Percentiles rank a stretch among this genome's conserved stretches.
These are phyloP conservation scores for Neofusicoccum umdonicola DNA, from an alignment of 2,329 filamentous ascomycete genomes.

Conservation along the genomic window DNA sequence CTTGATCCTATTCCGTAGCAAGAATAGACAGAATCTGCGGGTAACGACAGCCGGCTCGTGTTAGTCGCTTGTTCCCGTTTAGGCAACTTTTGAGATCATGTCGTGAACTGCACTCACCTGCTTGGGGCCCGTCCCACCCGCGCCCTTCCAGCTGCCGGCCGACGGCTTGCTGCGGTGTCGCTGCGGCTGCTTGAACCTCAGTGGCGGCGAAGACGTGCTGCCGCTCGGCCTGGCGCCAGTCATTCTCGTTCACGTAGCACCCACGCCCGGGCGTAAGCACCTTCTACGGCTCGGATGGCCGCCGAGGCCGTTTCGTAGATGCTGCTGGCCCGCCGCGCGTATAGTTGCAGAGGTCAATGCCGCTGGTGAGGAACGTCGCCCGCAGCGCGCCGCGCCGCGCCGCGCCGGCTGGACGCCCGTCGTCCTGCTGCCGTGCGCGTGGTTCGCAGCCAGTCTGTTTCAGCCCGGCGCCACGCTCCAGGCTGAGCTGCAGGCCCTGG, in stretches of 20 bases:
- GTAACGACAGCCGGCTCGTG: background rate
- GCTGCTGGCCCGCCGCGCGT: slow-evolving; percentile 19
- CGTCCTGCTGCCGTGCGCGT: slow-evolving; percentile 26
- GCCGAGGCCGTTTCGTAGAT: slow-evolving; percentile 32
- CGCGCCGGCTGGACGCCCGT: slow-evolving; percentile 28
- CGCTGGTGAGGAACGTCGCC: slow-evolving; percentile 27
- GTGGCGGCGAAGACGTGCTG: slow-evolving; percentile 15
- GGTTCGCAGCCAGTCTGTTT: slow-evolving; percentile 32
- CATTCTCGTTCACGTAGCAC: slow-evolving; percentile 15
- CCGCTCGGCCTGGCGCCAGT: background rate
- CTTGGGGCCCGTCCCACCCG: slow-evolving; percentile 17
- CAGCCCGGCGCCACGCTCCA: slow-evolving; percentile 23
- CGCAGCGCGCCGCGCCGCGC: slow-evolving; percentile 29
- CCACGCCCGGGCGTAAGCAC: slow-evolving; percentile 34
- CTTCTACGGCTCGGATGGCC: slow-evolving; percentile 28
- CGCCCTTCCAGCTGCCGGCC: background rate
- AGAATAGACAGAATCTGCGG: background rate
- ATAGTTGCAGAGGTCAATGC: slow-evolving; percentile 27
- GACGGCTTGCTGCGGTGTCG: slow-evolving; percentile 19
- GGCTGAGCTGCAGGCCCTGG: slow-evolving; percentile 21
- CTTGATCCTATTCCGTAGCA: background rate
- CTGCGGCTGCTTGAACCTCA: slow-evolving; percentile 24
- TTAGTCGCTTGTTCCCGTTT: background rate
- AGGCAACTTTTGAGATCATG: background rate
- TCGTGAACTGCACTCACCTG: background rate